Evolutionary conservation across 2,329 filamentous ascomycete species (phyloP), one percentile per base, ranked within the genome.

Genomic region (Fulvia fulva): DNA sequence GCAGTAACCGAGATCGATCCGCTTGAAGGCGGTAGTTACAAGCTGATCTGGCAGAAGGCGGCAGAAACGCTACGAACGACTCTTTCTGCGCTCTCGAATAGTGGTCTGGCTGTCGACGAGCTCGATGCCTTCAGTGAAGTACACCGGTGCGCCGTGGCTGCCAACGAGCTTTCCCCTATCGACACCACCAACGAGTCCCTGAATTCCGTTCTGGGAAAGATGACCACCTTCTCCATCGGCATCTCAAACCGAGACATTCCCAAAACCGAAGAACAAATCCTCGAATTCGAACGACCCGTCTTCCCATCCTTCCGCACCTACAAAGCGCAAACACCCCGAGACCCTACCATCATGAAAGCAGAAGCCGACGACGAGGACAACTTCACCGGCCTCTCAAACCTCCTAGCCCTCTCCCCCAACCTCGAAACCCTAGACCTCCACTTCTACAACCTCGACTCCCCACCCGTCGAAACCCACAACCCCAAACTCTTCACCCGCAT

Each of bases 361-460:
- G 51, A 61, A 34, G 55, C 59, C 5, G 19, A 28, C 3, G 52
- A 53, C 23, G 59, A 58, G 25, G n/a, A n/a, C 16, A 58, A 61
- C 32, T 58, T 58, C 32, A 44, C 14, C 9, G 55, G 55, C 5
- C 51, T 61, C 11, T 34, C 51, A 6, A 47, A 34, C 3, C 37
- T 61, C 14, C 23, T 61, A 5, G 45, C 45, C 7, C 41, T 56
- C 12, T 61, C 58, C 19, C 19, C 21, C 19, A 43, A 57, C 16
- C 45, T 63, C 22, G 53, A 57, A 26, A 55, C 56, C 12, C 41
- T 63, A 5, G 55, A 60, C 12, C 8, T 63, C 7, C 46, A 55
- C 21, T 57, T 51, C 49, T 58, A 57, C 28, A 22, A 46, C 16
- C 21, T 63, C 0, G 8, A 28, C 43, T 30, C 44, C 43, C 23